Conservation (phyloP, 768 basidiomycete genomes). For the Mycena indigotica region DNA sequence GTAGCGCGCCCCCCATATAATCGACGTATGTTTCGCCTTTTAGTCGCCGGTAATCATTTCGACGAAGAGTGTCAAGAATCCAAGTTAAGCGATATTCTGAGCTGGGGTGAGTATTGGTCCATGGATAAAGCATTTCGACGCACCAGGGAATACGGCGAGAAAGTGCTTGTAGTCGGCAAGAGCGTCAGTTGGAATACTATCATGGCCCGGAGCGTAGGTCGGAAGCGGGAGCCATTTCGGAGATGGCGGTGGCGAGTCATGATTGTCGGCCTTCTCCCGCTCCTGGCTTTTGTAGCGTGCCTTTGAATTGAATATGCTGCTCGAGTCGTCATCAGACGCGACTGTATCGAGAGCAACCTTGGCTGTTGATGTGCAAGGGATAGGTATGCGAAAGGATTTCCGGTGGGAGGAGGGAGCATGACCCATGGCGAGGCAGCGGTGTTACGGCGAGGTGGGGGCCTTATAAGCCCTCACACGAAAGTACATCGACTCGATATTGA, state of each 20-base stretch:
- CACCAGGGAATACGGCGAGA: conserved; percentile 26
- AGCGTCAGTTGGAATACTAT: conserved; percentile 19
- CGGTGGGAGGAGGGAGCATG: neutral
- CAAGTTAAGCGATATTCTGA: conserved; percentile 67
- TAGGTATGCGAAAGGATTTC: too few relatives aligned
- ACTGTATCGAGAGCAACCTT: too few relatives aligned
- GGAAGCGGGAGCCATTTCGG: conserved; percentile 38
- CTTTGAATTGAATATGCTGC: conserved; percentile 32
- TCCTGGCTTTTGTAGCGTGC: neutral
- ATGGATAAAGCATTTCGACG: conserved; percentile 20
- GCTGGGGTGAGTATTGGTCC: too few relatives aligned
- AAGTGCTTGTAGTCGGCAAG: conserved; percentile 25
- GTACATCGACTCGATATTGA: too few relatives aligned
- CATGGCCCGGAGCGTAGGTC: conserved; percentile 28
- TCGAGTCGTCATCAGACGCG: conserved; percentile 42
- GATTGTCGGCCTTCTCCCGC: neutral
- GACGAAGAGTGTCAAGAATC: conserved; percentile 69
- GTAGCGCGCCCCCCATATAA: conserved; percentile 83
- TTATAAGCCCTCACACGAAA: too few relatives aligned
- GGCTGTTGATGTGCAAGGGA: too few relatives aligned
- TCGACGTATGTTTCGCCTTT: conserved; percentile 84
- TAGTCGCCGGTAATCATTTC: conserved; percentile 61
- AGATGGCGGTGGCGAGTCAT: conserved; percentile 1
- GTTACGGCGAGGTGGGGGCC: neutral
- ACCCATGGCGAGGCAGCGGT: neutral